Evolutionary conservation across 805 yeast species (phyloP), one percentile per base, ranked within the genome.

Genomic region (Barnettozyma wickerhamii): DNA sequence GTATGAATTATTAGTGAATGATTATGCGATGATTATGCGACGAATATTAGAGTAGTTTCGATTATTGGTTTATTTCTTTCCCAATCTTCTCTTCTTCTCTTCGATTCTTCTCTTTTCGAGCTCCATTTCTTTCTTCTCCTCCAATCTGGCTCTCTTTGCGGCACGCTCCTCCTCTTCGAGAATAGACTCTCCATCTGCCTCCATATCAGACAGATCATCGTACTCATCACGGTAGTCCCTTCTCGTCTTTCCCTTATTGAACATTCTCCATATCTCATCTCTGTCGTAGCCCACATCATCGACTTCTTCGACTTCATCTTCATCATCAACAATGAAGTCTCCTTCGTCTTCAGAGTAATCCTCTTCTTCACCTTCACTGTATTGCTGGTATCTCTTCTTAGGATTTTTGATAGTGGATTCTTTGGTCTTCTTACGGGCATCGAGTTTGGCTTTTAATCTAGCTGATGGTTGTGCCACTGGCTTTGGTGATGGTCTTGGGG

Each of bases 101-200:
- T 60, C 59, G 13, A 69, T 69, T 41, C 65, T 71, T 44, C 58
- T 60, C 45, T 70, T 76, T 48, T 84, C 79, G 55, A 79, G 70
- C 40, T 68, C 75, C 53, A 76, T 77, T 58, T 90, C 97, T 38
- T 72, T 65, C 36, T 70, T 65, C 55, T 91, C 99, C 57, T 93
- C 99, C 30, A 71, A 47, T 50, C 75, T 72, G 0, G 95, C 99
- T 40, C 71, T 73, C 37, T 72, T 71, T 28, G 79, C 68, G 10
- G 96, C 82, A 26, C 74, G 55, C 46, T 68, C 75, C 62, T 91
- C 99, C 55, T 91, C 99, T 42, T 77, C 85, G 31, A 88, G 65
- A 19, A 93, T 78, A 48, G 91, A 97, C 20, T 81, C 81, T 20
- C 96, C 97, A 1, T 93, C 83, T 3, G 96, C 96, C 58, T 91